These are phyloP conservation scores for Aspergillus leporis DNA, from an alignment of 495 filamentous ascomycete genomes.

Conservation along the genomic window DNA sequence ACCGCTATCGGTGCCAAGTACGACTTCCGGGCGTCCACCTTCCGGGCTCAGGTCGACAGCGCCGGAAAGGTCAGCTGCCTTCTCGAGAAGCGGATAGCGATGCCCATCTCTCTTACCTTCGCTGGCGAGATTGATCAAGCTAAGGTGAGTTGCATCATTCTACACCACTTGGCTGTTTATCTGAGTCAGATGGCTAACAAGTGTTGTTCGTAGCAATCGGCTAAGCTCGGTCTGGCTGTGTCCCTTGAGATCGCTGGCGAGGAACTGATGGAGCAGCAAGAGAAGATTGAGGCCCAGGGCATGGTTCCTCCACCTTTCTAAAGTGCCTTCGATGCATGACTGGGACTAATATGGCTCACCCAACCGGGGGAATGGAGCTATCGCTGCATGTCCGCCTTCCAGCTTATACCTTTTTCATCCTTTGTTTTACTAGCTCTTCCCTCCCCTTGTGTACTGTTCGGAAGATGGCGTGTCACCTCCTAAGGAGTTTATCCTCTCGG, in stretches of 20 bases:
- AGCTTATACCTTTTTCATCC: constrained; percentile 29
- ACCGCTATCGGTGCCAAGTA: constrained; percentile 96
- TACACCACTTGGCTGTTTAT: constrained; percentile 13
- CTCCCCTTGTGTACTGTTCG: constrained; percentile 33
- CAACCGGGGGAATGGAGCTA: constrained; percentile 6
- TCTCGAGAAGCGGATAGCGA: constrained; percentile 92
- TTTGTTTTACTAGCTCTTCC: constrained; percentile 53
- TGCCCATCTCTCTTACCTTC: constrained; percentile 87
- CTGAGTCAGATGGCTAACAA: constrained; percentile 17
- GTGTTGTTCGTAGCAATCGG: constrained; percentile 67
- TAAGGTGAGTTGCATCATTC: constrained; percentile 63
- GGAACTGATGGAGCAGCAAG: constrained; percentile 90
- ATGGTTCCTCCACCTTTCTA: constrained; percentile 58
- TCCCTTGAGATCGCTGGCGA: constrained; percentile 88
- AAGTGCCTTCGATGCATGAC: constrained; percentile 17
- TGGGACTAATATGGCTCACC: constrained; percentile 14
- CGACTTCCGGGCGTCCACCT: constrained; percentile 91
- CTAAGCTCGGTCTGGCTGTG: constrained; percentile 92
- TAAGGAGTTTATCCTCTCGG: constrained; percentile 29
- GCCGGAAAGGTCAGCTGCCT: constrained; percentile 89
- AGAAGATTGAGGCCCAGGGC: constrained; percentile 55
- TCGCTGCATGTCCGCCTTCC: constrained; percentile 9
- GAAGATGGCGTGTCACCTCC: constrained; percentile 37
- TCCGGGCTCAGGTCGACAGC: constrained; percentile 94
- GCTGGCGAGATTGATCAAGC: constrained; percentile 95